Evolutionary conservation across 129 eudicot species (phyloP), one percentile per base, ranked within the genome.

Genomic region (Mikania micrantha): DNA sequence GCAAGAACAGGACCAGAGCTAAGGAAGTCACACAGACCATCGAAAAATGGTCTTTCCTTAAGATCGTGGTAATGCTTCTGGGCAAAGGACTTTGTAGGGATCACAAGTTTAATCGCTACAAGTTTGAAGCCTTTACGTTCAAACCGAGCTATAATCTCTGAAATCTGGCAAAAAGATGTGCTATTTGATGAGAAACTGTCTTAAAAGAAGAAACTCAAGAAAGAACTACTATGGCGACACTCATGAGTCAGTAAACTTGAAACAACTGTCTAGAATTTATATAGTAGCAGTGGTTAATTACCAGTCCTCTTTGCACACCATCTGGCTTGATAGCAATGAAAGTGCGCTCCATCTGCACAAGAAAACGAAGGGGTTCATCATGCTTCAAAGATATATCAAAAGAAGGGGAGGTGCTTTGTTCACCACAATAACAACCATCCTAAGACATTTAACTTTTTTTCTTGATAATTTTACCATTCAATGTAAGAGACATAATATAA

Each of bases 1-100:
- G 95, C 99, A 69, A 94, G 44, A 54, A 94, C 99, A 19, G 99
- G 99, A 78, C 99, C 99, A 62, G 99, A 94, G 95, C 99, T 89
- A 36, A 94, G 87, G 83, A 94, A 94, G 77, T 89, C 87, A n/a
- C 99, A 94, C 15, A 94, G 78, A 35, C 95, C 97, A 74, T 83
- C 65, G 28, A 89, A 94, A 85, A 94, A 94, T 7, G 99, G 99
- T 66, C 95, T 83, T 54, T 86, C 99, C 66, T 78, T 89, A 41
- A 94, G 95, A 76, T 94, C 95, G 52, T 94, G 99, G 76, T 94
- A 94, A 70, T 94, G 99, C 81, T 85, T 81, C 80, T 83, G 60
- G 56, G 99, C 99, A 70, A 94, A 93, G 16, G 86, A 84, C 88
- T 90, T 94, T 25, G 99, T 77, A 67, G 99, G 99, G 62, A 84